Evolutionary conservation across 1,139 yeast genomes (phyloP).

Genomic region (Pneumocystis murina): DNA sequence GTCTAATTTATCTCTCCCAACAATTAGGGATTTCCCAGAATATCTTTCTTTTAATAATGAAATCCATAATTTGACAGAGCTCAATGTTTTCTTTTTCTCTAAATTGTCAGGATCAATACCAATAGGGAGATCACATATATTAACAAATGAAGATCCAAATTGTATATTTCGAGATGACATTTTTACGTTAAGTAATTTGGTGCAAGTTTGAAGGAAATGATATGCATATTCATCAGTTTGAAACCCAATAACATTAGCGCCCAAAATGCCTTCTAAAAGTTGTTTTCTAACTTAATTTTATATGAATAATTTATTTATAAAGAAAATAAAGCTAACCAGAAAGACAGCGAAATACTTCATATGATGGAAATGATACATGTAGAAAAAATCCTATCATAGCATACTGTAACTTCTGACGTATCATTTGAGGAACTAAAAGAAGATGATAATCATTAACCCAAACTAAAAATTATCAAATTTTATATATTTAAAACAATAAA

Average conservation of each 20-base stretch:
- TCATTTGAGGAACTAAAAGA: conserved; percentile 71
- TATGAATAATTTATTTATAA: background rate
- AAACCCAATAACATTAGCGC: conserved; percentile 76
- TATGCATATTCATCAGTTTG: conserved; percentile 88
- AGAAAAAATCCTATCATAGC: conserved; percentile 86
- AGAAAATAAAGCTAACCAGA: conserved; percentile 28
- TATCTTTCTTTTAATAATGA: conserved; percentile 61
- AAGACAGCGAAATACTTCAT: conserved; percentile 86
- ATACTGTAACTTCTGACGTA: conserved; percentile 56
- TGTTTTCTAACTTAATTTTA: conserved; percentile 42
- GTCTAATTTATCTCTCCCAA: conserved; percentile 80
- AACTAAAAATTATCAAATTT: conserved; percentile 21
- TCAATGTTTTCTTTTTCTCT: conserved; percentile 30
- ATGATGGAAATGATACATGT: conserved; percentile 89
- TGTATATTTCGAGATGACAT: conserved; percentile 60
- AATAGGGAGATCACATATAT: conserved; percentile 59
- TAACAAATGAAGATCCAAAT: conserved; percentile 50
- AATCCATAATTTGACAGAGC: conserved; percentile 56
- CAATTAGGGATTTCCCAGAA: conserved; percentile 52
- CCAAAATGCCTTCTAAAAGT: conserved; percentile 68
- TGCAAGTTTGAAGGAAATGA: conserved; percentile 84
- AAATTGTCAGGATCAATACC: conserved; percentile 70
- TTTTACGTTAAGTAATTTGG: conserved; percentile 69
- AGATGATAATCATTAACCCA: conserved; percentile 95
- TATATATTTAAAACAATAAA: background rate